These are phyloP conservation scores for Echites panduratus DNA, from an alignment of 257 asterid species.

Conservation along the genomic window DNA sequence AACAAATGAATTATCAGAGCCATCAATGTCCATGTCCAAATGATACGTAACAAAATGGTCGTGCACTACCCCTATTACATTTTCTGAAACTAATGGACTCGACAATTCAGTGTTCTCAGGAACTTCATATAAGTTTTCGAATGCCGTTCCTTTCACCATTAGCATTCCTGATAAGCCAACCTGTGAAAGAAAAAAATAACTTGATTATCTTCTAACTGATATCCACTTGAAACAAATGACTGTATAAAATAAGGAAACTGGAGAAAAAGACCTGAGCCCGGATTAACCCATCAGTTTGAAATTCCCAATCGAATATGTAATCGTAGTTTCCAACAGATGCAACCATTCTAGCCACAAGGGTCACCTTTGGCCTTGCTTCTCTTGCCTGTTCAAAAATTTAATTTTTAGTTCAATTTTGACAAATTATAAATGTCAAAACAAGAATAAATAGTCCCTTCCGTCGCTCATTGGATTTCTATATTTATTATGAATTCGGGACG, in stretches of 20 bases:
- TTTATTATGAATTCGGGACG: too few relatives aligned
- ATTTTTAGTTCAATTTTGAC: too few relatives aligned
- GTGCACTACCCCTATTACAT: constrained; percentile 62
- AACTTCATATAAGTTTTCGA: constrained; percentile 39
- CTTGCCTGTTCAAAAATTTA: constrained; percentile 36
- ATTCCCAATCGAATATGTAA: constrained; percentile 73
- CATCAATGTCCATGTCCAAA: constrained; percentile 70
- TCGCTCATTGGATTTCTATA: too few relatives aligned
- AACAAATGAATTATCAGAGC: constrained; percentile 50
- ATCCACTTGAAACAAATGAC: too few relatives aligned
- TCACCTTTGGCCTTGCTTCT: constrained; percentile 67
- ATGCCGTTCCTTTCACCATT: constrained; percentile 72
- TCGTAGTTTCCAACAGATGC: constrained; percentile 76
- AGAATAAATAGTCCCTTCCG: too few relatives aligned
- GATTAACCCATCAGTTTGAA: constrained; percentile 75
- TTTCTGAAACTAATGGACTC: constrained; percentile 64
- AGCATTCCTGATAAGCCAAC: constrained; percentile 69
- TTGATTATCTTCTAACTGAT: too few relatives aligned
- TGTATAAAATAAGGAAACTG: not conserved
- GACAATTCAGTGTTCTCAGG: constrained; percentile 26
- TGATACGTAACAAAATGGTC: constrained; percentile 65
- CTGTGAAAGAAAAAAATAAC: constrained; percentile 18
- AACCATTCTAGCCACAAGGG: constrained; percentile 53
- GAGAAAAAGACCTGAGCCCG: constrained; percentile 39
- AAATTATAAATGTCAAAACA: too few relatives aligned